Evolutionary conservation across 257 asterid species (phyloP).

Genomic region (Fraxinus anomala): DNA sequence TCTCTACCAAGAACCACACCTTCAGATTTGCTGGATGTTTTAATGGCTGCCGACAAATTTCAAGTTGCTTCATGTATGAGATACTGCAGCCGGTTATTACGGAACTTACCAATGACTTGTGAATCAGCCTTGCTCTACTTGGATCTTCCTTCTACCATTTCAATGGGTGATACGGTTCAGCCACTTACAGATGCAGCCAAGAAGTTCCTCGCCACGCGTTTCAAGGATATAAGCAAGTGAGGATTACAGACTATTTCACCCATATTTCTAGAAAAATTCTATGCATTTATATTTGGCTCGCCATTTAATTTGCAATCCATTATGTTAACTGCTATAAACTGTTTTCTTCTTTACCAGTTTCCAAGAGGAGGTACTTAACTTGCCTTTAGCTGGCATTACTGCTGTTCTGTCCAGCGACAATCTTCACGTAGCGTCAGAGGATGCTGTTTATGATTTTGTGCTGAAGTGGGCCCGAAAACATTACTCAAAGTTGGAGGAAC

Average conservation of each 20-base stretch:
- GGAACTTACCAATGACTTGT: slow-evolving; percentile 71
- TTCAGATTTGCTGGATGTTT: slow-evolving; percentile 68
- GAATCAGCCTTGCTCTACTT: slow-evolving; percentile 83
- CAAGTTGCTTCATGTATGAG: slow-evolving; percentile 93
- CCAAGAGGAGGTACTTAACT: slow-evolving; percentile 66
- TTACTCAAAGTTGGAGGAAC: slow-evolving; percentile 61
- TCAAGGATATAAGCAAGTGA: slow-evolving; percentile 81
- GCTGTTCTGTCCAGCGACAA: slow-evolving; percentile 72
- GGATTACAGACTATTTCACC: slow-evolving; percentile 14
- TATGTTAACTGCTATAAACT: background rate
- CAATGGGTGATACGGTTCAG: slow-evolving; percentile 75
- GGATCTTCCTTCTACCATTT: slow-evolving; percentile 82
- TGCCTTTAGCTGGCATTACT: slow-evolving; percentile 79
- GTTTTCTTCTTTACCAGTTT: slow-evolving; percentile 42
- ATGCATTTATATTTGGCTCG: background rate
- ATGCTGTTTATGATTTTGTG: slow-evolving; percentile 70
- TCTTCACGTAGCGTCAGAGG: slow-evolving; percentile 83
- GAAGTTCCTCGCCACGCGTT: slow-evolving; percentile 64
- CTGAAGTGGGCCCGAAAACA: slow-evolving; percentile 77
- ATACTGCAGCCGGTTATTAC: slow-evolving; percentile 66
- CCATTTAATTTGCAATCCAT: background rate
- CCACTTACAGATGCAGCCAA: slow-evolving; percentile 75
- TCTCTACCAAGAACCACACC: slow-evolving; percentile 57
- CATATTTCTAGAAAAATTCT: background rate
- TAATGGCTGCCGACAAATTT: slow-evolving; percentile 90